Evolutionary conservation across 441 rosid species (phyloP), one percentile per base, ranked within the genome.

Genomic region (Aquilaria agallochum): DNA sequence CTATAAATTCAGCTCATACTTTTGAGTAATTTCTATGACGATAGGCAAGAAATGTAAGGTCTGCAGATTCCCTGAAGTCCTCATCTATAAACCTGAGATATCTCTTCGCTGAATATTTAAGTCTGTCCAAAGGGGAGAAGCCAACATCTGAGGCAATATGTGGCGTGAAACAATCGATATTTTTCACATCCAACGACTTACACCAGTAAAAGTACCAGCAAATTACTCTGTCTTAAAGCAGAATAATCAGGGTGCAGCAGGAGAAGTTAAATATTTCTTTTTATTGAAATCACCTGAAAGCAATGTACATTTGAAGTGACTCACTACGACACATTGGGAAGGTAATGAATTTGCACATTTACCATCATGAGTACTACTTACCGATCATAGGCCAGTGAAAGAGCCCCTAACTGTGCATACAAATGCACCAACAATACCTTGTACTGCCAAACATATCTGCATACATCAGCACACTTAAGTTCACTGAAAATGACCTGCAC

Each of bases 51-150:
- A 83, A 90, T 14, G 99, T 90, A 61, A 95, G 98, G 77, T 95
- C 99, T 58, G 98, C 96, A 32, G 97, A 95, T 79, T 95, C 99
- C 74, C 92, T 80, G 55, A 90, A 86, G 81, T 95, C 94, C 55
- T 95, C 99, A 87, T 95, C 99, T 97, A 92, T 92, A 82, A 92
- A 95, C 81, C 81, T 85, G 64, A 92, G 92, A 65, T 95, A 95
- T 78, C 97, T 78, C 81, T 84, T 46, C 92, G 83, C 65, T 90
- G 82, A 76, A 71, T 76, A 75, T 72, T 78, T 65, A 80, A 80
- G 68, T 92, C 94, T 58, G 53, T 65, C 94, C 95, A 95, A 69
- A 88, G 85, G 12, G 96, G 94, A 66, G 99, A 92, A 50, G 59
- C 89, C 83, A 84, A 74, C 86, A 95, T 83, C 78, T 90, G 88